Base-by-base conservation (phyloP, 139 green algal species). In the Micromonas commoda region DNA sequence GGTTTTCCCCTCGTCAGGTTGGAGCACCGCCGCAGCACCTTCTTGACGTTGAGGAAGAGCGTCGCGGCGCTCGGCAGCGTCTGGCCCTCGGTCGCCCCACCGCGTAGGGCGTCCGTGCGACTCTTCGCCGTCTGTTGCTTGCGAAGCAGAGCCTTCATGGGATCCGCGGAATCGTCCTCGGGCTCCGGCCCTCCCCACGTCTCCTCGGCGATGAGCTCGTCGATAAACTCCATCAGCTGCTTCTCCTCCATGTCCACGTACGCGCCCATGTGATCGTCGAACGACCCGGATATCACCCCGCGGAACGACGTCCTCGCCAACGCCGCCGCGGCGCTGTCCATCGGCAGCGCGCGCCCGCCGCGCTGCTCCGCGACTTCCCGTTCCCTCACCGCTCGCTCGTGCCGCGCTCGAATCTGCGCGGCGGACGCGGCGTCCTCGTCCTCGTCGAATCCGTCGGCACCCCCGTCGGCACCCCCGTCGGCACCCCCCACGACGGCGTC, bases 31-130 rank as follows among this genome's bases (percentile, higher is more conserved):
- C 88, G 89, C 38, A 97, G 87, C 23, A 82, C 90, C 34, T 86
- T 81, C 53, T 93, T 91, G 77, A 99, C 91, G 70, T 89, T 88
- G 13, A 93, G 80, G 87, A 96, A 97, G 45, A 97, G 76, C 84
- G 90, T 78, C 64, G 83, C 29, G 6, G 73, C 76, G 52, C 81
- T 87, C 21, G 67, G 21, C 33, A 89, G 65, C 21, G 89, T 82
- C 2, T 88, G 83, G 52, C 71, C 68, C 34, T 81, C 65, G 35
- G 82, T 73, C 16, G 52, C 66, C 5, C 66, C 29, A 28, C 29
- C 21, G 21, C 64, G 26, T 24, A n/a, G n/a, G n/a, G n/a, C n/a
- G n/a, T n/a, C n/a, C n/a, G n/a, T n/a, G n/a, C n/a, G n/a, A n/a
- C n/a, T n/a, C n/a, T n/a, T n/a, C n/a, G n/a, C n/a, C n/a, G n/a